These are phyloP conservation scores for Penicillium soppii DNA, from an alignment of 495 filamentous ascomycete species.

Conservation along the genomic window DNA sequence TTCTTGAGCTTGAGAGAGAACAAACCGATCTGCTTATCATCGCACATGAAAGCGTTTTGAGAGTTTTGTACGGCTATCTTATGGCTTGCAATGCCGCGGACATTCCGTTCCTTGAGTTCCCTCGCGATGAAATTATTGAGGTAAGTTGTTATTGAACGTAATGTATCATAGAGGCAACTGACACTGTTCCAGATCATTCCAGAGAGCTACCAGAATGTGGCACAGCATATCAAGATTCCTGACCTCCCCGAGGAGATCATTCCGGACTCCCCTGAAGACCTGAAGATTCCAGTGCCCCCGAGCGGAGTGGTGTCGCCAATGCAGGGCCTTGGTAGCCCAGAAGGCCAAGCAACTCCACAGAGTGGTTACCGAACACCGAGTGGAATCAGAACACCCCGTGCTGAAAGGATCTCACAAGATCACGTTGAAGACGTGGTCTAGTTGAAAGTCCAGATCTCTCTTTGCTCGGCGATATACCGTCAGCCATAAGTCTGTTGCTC, in stretches of 20 bases:
- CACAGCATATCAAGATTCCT: slow-evolving; percentile 79
- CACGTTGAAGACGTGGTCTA: slow-evolving; percentile 51
- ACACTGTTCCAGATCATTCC: slow-evolving; percentile 72
- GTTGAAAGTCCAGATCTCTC: neutral
- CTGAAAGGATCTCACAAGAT: slow-evolving; percentile 48
- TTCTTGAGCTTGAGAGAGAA: slow-evolving; percentile 95
- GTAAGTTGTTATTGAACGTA: slow-evolving; percentile 34
- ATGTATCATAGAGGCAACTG: slow-evolving; percentile 13
- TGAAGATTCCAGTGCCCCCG: slow-evolving; percentile 75
- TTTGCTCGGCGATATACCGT: neutral
- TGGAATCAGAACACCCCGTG: slow-evolving; percentile 42
- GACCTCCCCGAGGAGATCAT: slow-evolving; percentile 60
- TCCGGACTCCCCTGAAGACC: slow-evolving; percentile 77
- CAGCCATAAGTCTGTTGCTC: neutral
- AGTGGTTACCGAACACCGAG: slow-evolving; percentile 35
- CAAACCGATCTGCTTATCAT: slow-evolving; percentile 97
- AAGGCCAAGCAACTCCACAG: slow-evolving; percentile 43
- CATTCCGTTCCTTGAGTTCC: slow-evolving; percentile 91
- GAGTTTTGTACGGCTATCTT: slow-evolving; percentile 94
- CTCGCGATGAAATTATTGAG: slow-evolving; percentile 96
- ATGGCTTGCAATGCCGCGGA: slow-evolving; percentile 98
- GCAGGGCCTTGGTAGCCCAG: slow-evolving; percentile 48
- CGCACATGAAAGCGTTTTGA: slow-evolving; percentile 93
- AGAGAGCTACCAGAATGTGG: slow-evolving; percentile 93
- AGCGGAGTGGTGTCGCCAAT: slow-evolving; percentile 54